Evolutionary conservation across 2,329 filamentous ascomycete genomes (phyloP).

Genomic region (Aspergillus thermomutatus): DNA sequence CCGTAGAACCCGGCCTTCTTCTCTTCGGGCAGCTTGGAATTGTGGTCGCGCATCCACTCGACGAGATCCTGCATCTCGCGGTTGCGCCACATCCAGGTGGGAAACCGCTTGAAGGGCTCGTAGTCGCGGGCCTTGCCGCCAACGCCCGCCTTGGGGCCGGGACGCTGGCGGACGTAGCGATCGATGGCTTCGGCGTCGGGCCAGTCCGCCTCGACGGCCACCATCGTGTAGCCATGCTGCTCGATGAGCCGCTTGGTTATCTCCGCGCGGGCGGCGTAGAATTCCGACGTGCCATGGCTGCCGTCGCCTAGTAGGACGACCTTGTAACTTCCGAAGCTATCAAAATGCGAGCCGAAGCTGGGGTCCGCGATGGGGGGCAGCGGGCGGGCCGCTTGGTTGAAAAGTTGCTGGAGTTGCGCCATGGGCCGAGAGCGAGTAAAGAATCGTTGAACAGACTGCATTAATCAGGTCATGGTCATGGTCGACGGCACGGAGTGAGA

Average conservation of each 20-base stretch:
- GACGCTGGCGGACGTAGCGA: constrained; percentile 48
- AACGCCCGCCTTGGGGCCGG: constrained; percentile 33
- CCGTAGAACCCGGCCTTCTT: constrained; percentile 47
- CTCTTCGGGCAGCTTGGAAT: constrained; percentile 30
- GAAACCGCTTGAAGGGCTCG: constrained; percentile 49
- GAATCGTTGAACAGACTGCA: not conserved
- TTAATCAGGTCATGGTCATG: not conserved
- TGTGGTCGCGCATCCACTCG: constrained; percentile 50
- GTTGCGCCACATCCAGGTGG: constrained; percentile 58
- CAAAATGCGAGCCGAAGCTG: constrained; percentile 41
- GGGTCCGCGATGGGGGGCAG: constrained; percentile 35
- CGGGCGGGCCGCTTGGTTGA: constrained; percentile 34
- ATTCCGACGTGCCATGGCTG: constrained; percentile 55
- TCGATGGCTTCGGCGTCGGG: constrained; percentile 52
- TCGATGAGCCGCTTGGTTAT: constrained; percentile 51
- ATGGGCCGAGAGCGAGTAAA: constrained; percentile 10
- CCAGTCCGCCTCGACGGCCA: constrained; percentile 54
- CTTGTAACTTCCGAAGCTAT: constrained; percentile 37
- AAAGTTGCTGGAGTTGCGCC: constrained; percentile 31
- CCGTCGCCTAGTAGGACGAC: constrained; percentile 47
- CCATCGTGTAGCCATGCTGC: constrained; percentile 50
- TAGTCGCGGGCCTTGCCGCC: constrained; percentile 24
- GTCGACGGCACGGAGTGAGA: not conserved
- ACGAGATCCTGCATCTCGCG: constrained; percentile 50
- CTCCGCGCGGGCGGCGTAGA: constrained; percentile 51